phyloP scores from a whole-genome alignment of 129 eudicot species.

The Cynara cardunculus region DNA sequence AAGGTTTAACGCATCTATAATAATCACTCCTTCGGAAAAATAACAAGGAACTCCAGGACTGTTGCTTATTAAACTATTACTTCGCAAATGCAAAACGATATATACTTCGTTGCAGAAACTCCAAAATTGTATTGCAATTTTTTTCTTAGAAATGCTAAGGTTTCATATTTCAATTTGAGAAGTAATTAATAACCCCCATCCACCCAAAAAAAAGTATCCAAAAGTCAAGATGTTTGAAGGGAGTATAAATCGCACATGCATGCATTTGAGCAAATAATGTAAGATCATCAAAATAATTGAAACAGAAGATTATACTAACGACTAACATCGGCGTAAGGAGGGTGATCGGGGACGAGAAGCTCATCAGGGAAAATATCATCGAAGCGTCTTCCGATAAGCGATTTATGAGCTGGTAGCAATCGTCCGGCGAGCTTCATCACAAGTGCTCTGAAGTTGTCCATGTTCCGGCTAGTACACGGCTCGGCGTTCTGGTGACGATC shows the following conservation, averaged over 20 bases:
- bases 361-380: conserved; percentile 23
- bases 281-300: conserved; percentile 6
- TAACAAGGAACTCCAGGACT: background rate
- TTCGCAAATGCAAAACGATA: background rate
- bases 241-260: background rate
- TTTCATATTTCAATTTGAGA: background rate
- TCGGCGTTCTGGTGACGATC: background rate
- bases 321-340: conserved; percentile 54
- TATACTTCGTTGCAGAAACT: conserved; percentile 4
- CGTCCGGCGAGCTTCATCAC: conserved; percentile 26
- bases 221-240: background rate
- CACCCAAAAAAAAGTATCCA: too few species aligned
- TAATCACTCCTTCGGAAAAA: background rate
- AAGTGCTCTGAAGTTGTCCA: conserved; percentile 25
- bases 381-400: conserved; percentile 22
- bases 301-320: background rate
- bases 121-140: background rate
- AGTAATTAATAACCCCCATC: too few species aligned
- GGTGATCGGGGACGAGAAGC: conserved; percentile 44
- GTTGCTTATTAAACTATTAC: background rate
- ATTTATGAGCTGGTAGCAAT: conserved; percentile 8
- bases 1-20: background rate
- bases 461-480: conserved; percentile 2
- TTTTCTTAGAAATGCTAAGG: background rate
- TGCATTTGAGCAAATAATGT: background rate